Conservation (phyloP, 2,329 filamentous ascomycete species). For the Colletotrichum sp. region DNA sequence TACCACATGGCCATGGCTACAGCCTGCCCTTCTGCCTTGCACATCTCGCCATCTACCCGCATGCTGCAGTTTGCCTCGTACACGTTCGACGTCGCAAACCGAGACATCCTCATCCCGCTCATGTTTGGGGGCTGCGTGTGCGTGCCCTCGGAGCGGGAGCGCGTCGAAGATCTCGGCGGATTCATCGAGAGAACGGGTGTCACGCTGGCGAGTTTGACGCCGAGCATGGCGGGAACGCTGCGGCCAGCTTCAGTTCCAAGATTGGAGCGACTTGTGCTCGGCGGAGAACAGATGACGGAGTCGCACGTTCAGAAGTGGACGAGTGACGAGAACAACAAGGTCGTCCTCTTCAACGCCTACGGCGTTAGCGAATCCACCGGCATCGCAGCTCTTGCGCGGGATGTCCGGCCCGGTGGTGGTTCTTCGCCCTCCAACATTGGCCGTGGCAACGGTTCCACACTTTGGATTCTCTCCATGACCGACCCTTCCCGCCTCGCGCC, state of each 20-base stretch:
- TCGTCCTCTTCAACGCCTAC: constrained; percentile 17
- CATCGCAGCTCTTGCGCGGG: not conserved
- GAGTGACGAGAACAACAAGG: not conserved
- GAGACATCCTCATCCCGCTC: not conserved
- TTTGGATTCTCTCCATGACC: constrained; percentile 31
- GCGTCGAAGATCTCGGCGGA: not conserved
- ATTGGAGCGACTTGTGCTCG: not conserved
- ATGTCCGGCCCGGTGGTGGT: not conserved
- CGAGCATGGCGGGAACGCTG: not conserved
- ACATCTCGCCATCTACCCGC: not conserved
- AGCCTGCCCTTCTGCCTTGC: too few relatives aligned
- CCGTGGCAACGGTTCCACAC: constrained; percentile 15
- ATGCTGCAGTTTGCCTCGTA: constrained; percentile 18
- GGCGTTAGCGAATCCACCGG: constrained; percentile 20
- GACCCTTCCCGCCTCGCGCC: constrained; percentile 30
- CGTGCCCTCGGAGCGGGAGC: not conserved
- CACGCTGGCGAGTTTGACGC: not conserved
- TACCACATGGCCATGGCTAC: not conserved
- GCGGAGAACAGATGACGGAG: not conserved
- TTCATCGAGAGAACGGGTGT: not conserved
- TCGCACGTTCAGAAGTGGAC: too few relatives aligned
- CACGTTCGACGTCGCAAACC: constrained; percentile 17
- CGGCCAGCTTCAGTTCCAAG: not conserved
- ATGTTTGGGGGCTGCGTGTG: not conserved
- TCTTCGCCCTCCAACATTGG: not conserved